Conservation (phyloP, 345 rosid genomes). For the Laguncularia racemosa region DNA sequence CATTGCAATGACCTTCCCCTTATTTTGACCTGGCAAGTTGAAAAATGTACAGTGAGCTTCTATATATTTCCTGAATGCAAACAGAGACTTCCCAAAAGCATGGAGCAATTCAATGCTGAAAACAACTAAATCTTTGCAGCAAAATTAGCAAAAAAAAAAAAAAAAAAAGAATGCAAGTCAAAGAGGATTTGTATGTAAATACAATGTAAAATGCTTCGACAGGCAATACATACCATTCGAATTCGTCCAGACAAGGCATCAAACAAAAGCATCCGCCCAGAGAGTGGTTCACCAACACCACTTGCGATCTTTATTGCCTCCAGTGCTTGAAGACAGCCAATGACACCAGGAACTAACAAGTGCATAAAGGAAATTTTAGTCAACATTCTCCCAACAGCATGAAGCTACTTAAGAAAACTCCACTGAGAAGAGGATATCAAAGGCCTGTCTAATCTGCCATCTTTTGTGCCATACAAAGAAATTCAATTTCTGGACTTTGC, state of each 20-base stretch:
- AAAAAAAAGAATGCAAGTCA: too few species aligned
- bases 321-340: constrained; percentile 96
- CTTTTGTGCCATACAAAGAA: too few species aligned
- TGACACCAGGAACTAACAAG: constrained; percentile 76
- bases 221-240: constrained; percentile 51
- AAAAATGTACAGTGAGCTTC: too few species aligned
- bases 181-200: too few species aligned
- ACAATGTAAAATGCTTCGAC: too few species aligned
- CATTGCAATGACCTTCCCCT: constrained; percentile 70
- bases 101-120: too few species aligned
- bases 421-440: not conserved
- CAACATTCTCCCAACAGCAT: not conserved
- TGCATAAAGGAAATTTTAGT: not conserved
- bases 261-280: constrained; percentile 82
- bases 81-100: not conserved
- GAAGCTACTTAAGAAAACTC: not conserved
- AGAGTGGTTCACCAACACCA: constrained; percentile 76
- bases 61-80: not conserved
- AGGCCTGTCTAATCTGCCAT: too few species aligned
- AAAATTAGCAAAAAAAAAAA: too few species aligned
- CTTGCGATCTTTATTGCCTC: constrained; percentile 90
- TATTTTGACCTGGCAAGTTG: constrained; percentile 55
- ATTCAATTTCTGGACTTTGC: not conserved
- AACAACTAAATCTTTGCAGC: too few species aligned
- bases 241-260: constrained; percentile 84